Base-by-base conservation (phyloP, 495 filamentous ascomycete genomes). In the Pseudevernia furfuracea region DNA sequence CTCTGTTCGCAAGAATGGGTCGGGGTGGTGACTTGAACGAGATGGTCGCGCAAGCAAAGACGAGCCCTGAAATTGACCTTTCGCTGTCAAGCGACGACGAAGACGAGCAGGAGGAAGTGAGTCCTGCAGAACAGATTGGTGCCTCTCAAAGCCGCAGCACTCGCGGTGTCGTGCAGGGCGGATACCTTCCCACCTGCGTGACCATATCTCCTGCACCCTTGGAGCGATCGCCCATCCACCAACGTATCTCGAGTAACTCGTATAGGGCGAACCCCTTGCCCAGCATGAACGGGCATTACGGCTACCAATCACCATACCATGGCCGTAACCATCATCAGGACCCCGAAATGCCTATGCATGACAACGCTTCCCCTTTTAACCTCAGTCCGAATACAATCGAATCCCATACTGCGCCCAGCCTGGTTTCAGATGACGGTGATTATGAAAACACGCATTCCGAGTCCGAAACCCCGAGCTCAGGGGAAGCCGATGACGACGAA, bases 351-450 rank as follows among this genome's bases (percentile, higher is more conserved):
- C 19, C 43, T 25, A 57, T 59, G 25, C 64, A 57, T 30, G 64
- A 62, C 19, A 46, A 38, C 10, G 36, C 53, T 19, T 65, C 69
- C 14, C 67, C 77, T 28, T 67, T 81, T 15, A 88, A 91, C 59
- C 77, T 94, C 43, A 93, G 89, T 69, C 91, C 92, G 11, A 84
- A 90, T 66, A 91, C 90, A 9, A 77, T 87, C 38, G 84, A 89
- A 41, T 89, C 89, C 69, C 92, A 93, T 72, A 81, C 81, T 49
- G 88, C 89, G 15, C 92, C 92, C 17, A 93, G 90, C 49, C 78
- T 96, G 61, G 89, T 96, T 67, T 92, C 89, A 75, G 92, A 96
- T 73, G 88, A 92, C 71, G 88, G 85, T 61, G 89, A 91, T 69
- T 86, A 85, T 64, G 84, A 86, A 59, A 82, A 80, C 58, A 80